A percentile compares a stretch with the other conserved stretches of the same genome.
phyloP scores from a whole-genome alignment of 2,329 filamentous ascomycete species.

The Xylaria arbuscula region DNA sequence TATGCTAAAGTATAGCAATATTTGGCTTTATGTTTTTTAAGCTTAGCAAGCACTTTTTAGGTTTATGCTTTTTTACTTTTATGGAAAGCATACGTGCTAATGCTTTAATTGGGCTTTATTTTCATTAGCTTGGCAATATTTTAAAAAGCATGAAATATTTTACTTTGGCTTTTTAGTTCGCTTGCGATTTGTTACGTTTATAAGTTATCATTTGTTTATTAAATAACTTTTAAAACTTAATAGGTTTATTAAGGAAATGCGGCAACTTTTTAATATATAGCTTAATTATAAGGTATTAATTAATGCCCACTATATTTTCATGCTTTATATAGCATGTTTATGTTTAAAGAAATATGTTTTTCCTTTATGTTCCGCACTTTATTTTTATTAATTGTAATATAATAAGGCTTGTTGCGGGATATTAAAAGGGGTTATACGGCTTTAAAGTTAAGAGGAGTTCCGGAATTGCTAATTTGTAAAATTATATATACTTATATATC shows the following conservation, averaged over 20 bases:
- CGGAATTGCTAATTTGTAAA: too few relatives aligned
- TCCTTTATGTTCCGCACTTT: too few relatives aligned
- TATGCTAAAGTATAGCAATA: background rate
- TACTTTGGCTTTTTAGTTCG: background rate
- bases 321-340: background rate
- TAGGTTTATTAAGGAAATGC: background rate
- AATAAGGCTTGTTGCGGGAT: too few relatives aligned
- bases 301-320: background rate
- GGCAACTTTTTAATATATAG: background rate
- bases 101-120: background rate
- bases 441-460: too few relatives aligned
- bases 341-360: too few relatives aligned
- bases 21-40: background rate
- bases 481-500: too few relatives aligned
- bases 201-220: background rate
- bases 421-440: too few relatives aligned
- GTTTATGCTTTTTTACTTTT: background rate
- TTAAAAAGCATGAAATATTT: background rate
- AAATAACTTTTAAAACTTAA: background rate
- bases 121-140: background rate
- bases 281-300: background rate
- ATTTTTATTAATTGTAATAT: too few relatives aligned
- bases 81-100: background rate
- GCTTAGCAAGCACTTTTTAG: background rate
- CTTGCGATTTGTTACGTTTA: background rate